phyloP scores from a whole-genome alignment of 2,329 filamentous ascomycete species.

The Phyllosticta ampelicida region DNA sequence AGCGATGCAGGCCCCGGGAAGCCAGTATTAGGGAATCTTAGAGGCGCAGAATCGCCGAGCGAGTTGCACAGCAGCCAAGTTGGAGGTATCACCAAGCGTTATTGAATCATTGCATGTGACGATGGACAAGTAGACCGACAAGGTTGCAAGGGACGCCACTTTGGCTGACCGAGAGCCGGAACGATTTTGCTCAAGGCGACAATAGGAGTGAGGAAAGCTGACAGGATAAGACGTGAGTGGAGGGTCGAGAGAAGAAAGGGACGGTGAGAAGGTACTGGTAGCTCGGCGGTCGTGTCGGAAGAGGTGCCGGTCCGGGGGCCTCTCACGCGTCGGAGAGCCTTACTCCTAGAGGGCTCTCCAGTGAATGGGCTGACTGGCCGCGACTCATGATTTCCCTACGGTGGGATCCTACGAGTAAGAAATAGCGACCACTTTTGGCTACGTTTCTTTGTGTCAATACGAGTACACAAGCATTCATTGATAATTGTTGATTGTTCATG shows the following conservation, averaged over 20 bases:
- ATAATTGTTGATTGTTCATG: no score
- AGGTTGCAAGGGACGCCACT: slow-evolving; percentile 5
- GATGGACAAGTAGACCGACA: not conserved
- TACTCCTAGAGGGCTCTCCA: no score
- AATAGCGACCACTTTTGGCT: no score
- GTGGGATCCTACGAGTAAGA: no score
- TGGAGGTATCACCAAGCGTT: slow-evolving; percentile 15
- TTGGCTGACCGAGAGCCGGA: not conserved
- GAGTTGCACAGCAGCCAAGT: slow-evolving; percentile 2
- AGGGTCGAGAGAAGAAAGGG: not conserved
- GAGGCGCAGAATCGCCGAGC: not conserved
- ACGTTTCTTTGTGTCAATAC: no score
- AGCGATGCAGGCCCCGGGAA: slow-evolving; percentile 7
- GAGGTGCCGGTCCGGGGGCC: no score
- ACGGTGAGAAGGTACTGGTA: no score
- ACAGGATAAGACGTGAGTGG: not conserved
- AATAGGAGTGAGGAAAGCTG: not conserved
- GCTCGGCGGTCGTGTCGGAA: no score
- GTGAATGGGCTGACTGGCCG: no score
- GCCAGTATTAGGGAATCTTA: slow-evolving; percentile 15
- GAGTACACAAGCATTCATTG: no score
- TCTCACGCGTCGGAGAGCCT: no score
- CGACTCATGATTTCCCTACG: slow-evolving; percentile 1
- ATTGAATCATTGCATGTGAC: slow-evolving; percentile 20
- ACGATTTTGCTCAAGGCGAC: not conserved